These are phyloP conservation scores for Hirschioporus abietinus DNA, from an alignment of 768 basidiomycete species.

Conservation along the genomic window DNA sequence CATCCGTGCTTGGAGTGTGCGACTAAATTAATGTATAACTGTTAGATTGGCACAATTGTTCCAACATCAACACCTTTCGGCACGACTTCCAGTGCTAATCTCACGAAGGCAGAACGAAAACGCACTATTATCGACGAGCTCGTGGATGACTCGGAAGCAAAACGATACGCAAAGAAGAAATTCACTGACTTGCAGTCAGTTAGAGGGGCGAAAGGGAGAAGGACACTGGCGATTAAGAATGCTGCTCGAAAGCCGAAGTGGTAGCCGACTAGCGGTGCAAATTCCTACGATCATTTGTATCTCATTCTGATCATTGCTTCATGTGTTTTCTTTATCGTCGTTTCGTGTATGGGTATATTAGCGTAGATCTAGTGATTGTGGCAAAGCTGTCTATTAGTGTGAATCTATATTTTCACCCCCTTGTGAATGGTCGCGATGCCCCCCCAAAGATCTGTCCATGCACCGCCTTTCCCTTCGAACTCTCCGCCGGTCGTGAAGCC, in stretches of 20 bases:
- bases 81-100: slow-evolving; percentile 61
- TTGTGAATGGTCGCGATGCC: slow-evolving; percentile 85
- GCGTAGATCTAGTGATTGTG: not conserved
- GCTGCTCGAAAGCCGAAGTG: slow-evolving; percentile 62
- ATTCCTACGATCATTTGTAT: not conserved
- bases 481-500: slow-evolving; percentile 68
- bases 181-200: slow-evolving; percentile 72
- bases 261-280: slow-evolving; percentile 29
- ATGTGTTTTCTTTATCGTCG: not conserved
- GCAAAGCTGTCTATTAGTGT: not conserved
- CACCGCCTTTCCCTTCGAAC: slow-evolving; percentile 66
- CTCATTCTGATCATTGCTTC: not conserved
- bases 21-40: slow-evolving; percentile 10
- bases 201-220: slow-evolving; percentile 62
- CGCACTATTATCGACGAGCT: slow-evolving; percentile 85
- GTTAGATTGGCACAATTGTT: slow-evolving; percentile 75
- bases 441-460: slow-evolving; percentile 82
- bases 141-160: slow-evolving; percentile 81
- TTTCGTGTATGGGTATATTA: not conserved
- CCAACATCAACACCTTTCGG: slow-evolving; percentile 70
- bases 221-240: slow-evolving; percentile 62
- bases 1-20: slow-evolving; percentile 7
- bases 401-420: slow-evolving; percentile 65
- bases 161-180: slow-evolving; percentile 87
- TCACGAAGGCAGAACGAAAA: slow-evolving; percentile 65